These are phyloP conservation scores for Prasinococcaceae sp. DNA, from an alignment of 139 green algal genomes.

Conservation along the genomic window DNA sequence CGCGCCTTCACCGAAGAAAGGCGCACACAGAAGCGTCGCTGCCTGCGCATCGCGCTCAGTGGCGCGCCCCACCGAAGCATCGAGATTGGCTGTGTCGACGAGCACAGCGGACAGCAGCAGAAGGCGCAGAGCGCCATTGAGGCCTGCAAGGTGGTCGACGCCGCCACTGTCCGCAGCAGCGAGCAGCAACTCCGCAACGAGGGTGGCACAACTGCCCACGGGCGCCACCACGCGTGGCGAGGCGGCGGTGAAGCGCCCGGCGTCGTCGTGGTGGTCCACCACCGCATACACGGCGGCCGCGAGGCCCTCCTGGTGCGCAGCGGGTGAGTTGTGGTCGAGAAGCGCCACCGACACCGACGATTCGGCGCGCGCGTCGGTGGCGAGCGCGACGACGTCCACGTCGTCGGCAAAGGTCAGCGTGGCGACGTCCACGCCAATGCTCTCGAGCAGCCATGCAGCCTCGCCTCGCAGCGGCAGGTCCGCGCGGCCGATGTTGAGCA, in stretches of 20 bases:
- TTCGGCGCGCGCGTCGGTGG: background rate
- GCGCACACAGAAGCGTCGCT: background rate
- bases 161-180: background rate
- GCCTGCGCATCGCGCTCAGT: background rate
- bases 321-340: slow-evolving; percentile 4
- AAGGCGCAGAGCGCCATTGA: too few species aligned
- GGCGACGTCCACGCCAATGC: background rate
- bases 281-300: background rate
- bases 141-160: background rate
- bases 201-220: background rate
- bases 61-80: background rate
- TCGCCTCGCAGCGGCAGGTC: slow-evolving; percentile 1
- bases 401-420: background rate
- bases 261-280: slow-evolving; percentile 3
- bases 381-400: background rate
- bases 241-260: background rate
- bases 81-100: background rate
- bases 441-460: background rate
- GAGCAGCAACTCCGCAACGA: background rate
- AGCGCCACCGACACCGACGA: background rate
- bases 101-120: too few species aligned
- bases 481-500: background rate
- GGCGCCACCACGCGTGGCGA: background rate
- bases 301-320: background rate
- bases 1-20: too few species aligned